Evolutionary conservation across 2,329 filamentous ascomycete species (phyloP).

Genomic region (Paracorniculantispora psalliotae): DNA sequence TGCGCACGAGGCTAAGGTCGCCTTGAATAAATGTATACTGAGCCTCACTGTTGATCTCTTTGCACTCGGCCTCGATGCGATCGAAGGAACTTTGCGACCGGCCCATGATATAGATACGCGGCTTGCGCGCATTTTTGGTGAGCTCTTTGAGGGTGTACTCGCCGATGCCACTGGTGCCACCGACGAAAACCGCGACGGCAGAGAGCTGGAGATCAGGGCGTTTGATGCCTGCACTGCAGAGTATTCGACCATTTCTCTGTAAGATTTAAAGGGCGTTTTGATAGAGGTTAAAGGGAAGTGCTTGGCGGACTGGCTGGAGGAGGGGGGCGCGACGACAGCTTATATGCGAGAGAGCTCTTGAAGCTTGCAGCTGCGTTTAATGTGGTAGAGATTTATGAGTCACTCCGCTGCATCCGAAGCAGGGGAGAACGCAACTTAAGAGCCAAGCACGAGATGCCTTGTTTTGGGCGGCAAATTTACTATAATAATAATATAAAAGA

Average conservation of each 20-base stretch:
- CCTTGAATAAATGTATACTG: slow-evolving; percentile 43
- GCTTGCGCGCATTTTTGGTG: slow-evolving; percentile 32
- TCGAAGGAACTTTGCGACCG: slow-evolving; percentile 34
- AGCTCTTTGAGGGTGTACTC: slow-evolving; percentile 35
- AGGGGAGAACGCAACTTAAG: no score
- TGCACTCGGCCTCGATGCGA: slow-evolving; percentile 37
- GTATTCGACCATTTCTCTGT: neutral
- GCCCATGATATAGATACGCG: slow-evolving; percentile 49
- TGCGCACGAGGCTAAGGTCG: slow-evolving; percentile 45
- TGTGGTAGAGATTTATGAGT: no score
- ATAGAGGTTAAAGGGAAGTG: no score
- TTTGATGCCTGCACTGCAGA: neutral
- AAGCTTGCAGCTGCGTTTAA: no score
- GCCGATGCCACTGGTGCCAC: slow-evolving; percentile 52
- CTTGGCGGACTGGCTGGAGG: no score
- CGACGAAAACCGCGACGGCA: slow-evolving; percentile 44
- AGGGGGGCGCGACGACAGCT: no score
- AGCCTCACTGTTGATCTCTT: slow-evolving; percentile 37
- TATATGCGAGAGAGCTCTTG: no score
- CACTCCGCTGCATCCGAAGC: no score
- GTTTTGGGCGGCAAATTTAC: no score
- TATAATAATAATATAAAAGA: no score
- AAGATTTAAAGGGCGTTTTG: no score
- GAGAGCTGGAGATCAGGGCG: neutral
- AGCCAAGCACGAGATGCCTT: no score